Conservation (phyloP, 441 rosid genomes). For the Raphanus hybrid region DNA sequence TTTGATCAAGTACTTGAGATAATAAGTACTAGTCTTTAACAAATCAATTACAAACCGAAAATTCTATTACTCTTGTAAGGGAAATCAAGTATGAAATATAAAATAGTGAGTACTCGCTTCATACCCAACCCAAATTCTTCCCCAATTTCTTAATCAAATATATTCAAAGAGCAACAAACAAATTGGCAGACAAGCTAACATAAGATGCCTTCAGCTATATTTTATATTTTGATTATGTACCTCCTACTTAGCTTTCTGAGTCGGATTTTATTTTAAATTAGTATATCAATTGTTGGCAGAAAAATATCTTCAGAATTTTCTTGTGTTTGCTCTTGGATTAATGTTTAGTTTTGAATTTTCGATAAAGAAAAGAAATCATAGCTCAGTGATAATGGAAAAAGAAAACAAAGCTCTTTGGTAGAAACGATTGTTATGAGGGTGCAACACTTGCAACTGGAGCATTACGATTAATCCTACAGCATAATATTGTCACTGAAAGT, state of each 20-base stretch:
- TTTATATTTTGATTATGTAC: background rate
- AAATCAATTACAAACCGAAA: too few species aligned
- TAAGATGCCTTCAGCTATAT: background rate
- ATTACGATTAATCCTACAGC: slow-evolving; percentile 6
- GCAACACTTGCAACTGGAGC: slow-evolving; percentile 2
- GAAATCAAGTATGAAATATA: too few species aligned
- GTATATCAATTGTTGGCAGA: background rate
- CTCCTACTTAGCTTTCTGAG: background rate
- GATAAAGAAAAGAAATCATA: background rate
- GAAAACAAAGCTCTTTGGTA: background rate
- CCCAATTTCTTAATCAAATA: background rate
- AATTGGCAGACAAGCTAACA: background rate
- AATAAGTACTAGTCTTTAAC: too few species aligned
- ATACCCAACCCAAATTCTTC: too few species aligned
- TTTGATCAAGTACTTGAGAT: too few species aligned
- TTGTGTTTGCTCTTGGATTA: background rate
- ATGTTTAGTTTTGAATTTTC: background rate
- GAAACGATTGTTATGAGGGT: background rate
- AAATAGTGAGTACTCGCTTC: too few species aligned
- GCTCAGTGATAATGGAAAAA: background rate
- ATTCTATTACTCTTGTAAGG: too few species aligned
- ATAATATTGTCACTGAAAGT: background rate
- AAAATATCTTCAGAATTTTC: background rate
- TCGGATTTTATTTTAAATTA: background rate
- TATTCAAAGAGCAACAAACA: background rate